Evolutionary conservation across 768 basidiomycete genomes (phyloP).

Genomic region (Ephemerocybe angulata): DNA sequence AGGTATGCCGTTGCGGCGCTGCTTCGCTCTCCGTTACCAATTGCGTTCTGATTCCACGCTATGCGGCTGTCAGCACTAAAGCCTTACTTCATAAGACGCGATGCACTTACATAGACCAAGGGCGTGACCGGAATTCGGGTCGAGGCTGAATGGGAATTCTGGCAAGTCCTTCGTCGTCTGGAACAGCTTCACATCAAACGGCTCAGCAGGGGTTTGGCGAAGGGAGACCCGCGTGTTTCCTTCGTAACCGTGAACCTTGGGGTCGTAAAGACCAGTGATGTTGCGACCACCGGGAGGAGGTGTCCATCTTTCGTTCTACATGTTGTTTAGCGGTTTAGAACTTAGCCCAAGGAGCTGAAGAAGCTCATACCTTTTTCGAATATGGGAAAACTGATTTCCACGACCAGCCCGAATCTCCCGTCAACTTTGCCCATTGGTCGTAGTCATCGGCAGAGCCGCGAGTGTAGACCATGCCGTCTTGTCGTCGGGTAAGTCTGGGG

Average conservation of each 20-base stretch:
- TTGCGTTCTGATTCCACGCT: conserved; percentile 21
- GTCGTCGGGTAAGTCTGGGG: not conserved
- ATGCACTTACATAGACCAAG: conserved; percentile 39
- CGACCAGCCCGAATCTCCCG: conserved; percentile 21
- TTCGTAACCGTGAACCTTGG: conserved; percentile 18
- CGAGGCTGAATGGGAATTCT: conserved; percentile 39
- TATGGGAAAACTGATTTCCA: conserved; percentile 21
- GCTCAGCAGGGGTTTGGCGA: conserved; percentile 24
- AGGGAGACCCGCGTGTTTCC: conserved; percentile 32
- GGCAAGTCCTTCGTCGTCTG: conserved; percentile 29
- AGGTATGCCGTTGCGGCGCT: conserved; percentile 15
- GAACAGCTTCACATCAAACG: conserved; percentile 29
- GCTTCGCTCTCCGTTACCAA: conserved; percentile 16
- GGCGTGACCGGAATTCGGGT: conserved; percentile 39
- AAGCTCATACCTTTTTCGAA: conserved; percentile 14
- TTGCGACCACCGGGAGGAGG: conserved; percentile 15
- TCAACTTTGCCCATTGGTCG: conserved; percentile 17
- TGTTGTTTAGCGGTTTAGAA: too few species aligned
- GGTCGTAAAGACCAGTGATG: conserved; percentile 12
- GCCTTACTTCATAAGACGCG: not conserved
- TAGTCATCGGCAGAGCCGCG: conserved; percentile 22
- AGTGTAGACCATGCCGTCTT: conserved; percentile 23
- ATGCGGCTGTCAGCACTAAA: not conserved
- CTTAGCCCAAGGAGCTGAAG: not conserved
- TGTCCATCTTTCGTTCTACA: conserved; percentile 18